A percentile compares a stretch with the other conserved stretches of the same genome.
These are phyloP conservation scores for Leccinum ochraceum DNA, from an alignment of 768 basidiomycete genomes.

Conservation along the genomic window DNA sequence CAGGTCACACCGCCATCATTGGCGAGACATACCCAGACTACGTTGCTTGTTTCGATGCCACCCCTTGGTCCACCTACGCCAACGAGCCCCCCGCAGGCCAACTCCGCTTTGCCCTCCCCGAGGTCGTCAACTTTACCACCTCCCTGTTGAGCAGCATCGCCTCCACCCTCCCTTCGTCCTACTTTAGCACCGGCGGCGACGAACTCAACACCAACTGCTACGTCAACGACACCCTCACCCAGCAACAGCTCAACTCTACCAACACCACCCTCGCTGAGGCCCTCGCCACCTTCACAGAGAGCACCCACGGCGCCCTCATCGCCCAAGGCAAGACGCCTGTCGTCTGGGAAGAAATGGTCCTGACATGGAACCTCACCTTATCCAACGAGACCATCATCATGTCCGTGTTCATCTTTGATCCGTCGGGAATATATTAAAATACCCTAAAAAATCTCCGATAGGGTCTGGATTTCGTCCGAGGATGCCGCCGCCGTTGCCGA, in stretches of 20 bases:
- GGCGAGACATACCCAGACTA: constrained; percentile 67
- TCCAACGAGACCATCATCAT: constrained; percentile 44
- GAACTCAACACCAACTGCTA: constrained; percentile 76
- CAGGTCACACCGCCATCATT: constrained; percentile 77
- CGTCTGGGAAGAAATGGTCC: constrained; percentile 75
- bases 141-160: constrained; percentile 56
- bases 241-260: constrained; percentile 49
- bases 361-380: constrained; percentile 40
- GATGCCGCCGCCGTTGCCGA: constrained; percentile 41
- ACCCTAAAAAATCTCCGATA: constrained; percentile 1
- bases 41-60: constrained; percentile 60
- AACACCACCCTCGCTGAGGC: constrained; percentile 64
- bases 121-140: constrained; percentile 59
- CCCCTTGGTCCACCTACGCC: constrained; percentile 63
- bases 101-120: constrained; percentile 65
- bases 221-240: constrained; percentile 57
- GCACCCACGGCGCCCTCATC: constrained; percentile 57
- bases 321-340: constrained; percentile 69
- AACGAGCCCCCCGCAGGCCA: constrained; percentile 83
- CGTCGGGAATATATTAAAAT: too few relatives aligned
- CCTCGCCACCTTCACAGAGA: constrained; percentile 58
- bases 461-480: constrained; percentile 49
- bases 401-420: constrained; percentile 17
- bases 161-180: constrained; percentile 49
- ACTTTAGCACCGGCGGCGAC: constrained; percentile 83